Base-by-base conservation (phyloP, 208 protist genomes). In the Trypanosoma boissoni region DNA sequence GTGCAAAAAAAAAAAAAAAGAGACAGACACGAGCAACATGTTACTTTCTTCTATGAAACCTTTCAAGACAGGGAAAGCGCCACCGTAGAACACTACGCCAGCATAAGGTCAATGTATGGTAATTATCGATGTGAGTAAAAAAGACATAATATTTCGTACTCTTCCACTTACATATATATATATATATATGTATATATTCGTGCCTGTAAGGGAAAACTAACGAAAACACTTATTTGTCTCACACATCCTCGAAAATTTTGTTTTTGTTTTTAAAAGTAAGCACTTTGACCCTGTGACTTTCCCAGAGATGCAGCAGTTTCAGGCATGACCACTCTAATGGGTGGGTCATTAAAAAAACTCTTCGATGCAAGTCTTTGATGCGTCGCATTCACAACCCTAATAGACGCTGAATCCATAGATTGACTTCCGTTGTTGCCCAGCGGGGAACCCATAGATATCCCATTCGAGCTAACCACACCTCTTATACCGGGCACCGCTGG, bases 241-340 rank as follows among this genome's bases (percentile, higher is more conserved):
- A n/a, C n/a, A n/a, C n/a, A n/a, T n/a, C n/a, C n/a, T n/a, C n/a
- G n/a, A n/a, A n/a, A n/a, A n/a, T n/a, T n/a, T n/a, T n/a, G n/a
- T n/a, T n/a, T n/a, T n/a, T n/a, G n/a, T n/a, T n/a, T 26, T 48
- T 71, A 84, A 62, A 84, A 84, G 65, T 84, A 84, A 26, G 77
- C 72, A 26, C 77, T 84, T 36, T 55, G 46, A 8, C 27, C n/a
- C n/a, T 37, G 39, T 24, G 5, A 1, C 20, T 66, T 66, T 32
- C 31, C 52, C 23, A 58, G 18, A 16, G 59, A 58, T 3, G 52
- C 50, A 16, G 39, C 72, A 18, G 49, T 66, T 7, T 71, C 54
- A 23, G 29, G 27, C 14, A 26, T 32, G 10, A 62, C 36, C 44
- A 43, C 27, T 10, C 42, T 51, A 16, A 31, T 31, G 21, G 52